phyloP scores from a whole-genome alignment of 495 filamentous ascomycete genomes.

The Chaetomidium leptoderma region DNA sequence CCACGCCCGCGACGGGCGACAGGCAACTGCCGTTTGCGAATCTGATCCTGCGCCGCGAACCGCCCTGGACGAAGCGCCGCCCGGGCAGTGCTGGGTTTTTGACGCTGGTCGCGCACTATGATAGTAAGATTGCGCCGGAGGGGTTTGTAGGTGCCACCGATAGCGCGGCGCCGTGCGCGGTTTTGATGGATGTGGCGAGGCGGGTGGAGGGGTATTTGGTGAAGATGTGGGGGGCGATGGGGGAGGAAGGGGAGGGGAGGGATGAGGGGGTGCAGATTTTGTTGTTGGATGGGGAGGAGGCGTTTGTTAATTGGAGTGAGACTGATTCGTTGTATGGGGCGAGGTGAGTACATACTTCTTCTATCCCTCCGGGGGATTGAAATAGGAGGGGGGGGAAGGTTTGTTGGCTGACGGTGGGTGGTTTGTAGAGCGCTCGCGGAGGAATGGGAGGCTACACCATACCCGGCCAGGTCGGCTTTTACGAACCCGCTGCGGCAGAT shows the following conservation, averaged over 20 bases:
- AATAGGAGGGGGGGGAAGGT: neutral
- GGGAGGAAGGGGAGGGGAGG: slow-evolving; percentile 34
- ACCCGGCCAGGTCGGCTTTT: slow-evolving; percentile 67
- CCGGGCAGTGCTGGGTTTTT: slow-evolving; percentile 65
- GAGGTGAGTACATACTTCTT: slow-evolving; percentile 38
- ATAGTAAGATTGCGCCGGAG: slow-evolving; percentile 67
- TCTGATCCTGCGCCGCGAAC: slow-evolving; percentile 73
- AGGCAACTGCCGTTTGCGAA: slow-evolving; percentile 74
- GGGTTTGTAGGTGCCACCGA: slow-evolving; percentile 89
- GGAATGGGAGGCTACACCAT: slow-evolving; percentile 64
- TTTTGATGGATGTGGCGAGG: slow-evolving; percentile 65
- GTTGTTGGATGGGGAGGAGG: slow-evolving; percentile 87
- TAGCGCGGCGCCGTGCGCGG: slow-evolving; percentile 82
- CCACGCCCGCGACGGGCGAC: slow-evolving; percentile 62
- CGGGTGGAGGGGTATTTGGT: slow-evolving; percentile 40
- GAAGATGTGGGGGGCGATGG: slow-evolving; percentile 36
- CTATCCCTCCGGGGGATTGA: neutral
- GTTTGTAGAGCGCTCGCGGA: slow-evolving; percentile 59
- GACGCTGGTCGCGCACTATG: slow-evolving; percentile 91
- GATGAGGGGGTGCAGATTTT: slow-evolving; percentile 71
- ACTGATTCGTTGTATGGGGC: slow-evolving; percentile 80
- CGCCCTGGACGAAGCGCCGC: slow-evolving; percentile 59
- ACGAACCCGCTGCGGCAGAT: slow-evolving; percentile 69
- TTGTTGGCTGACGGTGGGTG: neutral
- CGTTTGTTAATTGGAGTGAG: slow-evolving; percentile 69